These are phyloP conservation scores for Sporobolomyces phaffii DNA, from an alignment of 768 basidiomycete species.

Conservation along the genomic window DNA sequence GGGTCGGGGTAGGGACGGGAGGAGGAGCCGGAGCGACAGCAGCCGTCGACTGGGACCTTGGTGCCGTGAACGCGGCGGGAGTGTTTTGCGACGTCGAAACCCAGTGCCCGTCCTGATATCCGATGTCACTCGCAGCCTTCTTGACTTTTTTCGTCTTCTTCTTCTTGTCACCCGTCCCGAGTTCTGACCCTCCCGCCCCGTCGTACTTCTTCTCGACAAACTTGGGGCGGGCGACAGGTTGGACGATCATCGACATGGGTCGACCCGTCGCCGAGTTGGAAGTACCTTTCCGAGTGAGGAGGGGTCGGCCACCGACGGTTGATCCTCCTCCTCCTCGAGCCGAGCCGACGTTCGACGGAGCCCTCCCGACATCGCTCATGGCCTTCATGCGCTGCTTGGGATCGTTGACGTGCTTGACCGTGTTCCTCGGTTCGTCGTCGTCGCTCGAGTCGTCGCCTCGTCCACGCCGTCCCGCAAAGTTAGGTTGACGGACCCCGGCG, in stretches of 20 bases:
- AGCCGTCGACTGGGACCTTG: too few species aligned
- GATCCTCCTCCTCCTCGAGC: background rate
- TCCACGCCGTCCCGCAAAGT: background rate
- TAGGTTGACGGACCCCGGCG: background rate
- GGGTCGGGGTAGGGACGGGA: background rate
- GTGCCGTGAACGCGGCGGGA: background rate
- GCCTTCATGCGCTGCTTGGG: slow-evolving; percentile 29
- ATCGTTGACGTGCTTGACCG: slow-evolving; percentile 31
- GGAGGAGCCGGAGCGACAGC: background rate
- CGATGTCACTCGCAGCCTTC: slow-evolving; percentile 37
- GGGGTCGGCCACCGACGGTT: background rate
- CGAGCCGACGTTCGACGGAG: background rate
- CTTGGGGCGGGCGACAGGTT: slow-evolving; percentile 1
- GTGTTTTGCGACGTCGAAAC: background rate
- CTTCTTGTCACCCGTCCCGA: background rate
- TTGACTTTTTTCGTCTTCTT: slow-evolving; percentile 23
- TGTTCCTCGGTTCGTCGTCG: slow-evolving; percentile 23
- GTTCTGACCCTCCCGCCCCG: background rate
- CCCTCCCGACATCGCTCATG: slow-evolving; percentile 28
- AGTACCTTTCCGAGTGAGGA: slow-evolving; percentile 23
- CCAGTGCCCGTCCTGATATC: slow-evolving; percentile 5
- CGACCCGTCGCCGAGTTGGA: background rate
- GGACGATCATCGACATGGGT: slow-evolving; percentile 13
- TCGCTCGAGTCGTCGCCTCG: slow-evolving; percentile 13
- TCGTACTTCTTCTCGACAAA: slow-evolving; percentile 10